Evolutionary conservation across 2,329 filamentous ascomycete genomes (phyloP), one percentile per base, ranked within the genome.

Genomic region (Talaromyces piceae): DNA sequence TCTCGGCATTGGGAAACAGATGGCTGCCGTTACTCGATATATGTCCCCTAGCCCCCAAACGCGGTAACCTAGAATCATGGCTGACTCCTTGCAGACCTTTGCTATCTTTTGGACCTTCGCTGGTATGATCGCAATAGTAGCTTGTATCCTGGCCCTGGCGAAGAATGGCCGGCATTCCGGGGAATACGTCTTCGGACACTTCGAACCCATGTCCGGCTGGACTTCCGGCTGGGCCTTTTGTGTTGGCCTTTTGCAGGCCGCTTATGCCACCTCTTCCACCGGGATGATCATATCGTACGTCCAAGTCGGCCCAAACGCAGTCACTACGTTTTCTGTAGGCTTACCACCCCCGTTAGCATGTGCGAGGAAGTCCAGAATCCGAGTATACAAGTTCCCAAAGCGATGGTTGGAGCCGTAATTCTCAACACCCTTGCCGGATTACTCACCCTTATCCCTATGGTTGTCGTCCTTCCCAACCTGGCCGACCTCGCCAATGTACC

Each of bases 201-300:
- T 89, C 60, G 82, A 86, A 63, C 73, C 77, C 23, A 77, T 76
- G 54, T 87, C 84, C 3, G 85, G 85, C 52, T 90, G 86, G 84
- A 71, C 75, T 3, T 72, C 77, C 39, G 84, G 85, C 61, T 88
- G 84, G 84, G 83, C 84, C 3, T 88, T 87, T 71, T 82, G 79
- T 63, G 81, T 88, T 53, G 85, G 85, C 63, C 75, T 88, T 25
- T 73, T 88, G 18, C 84, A 87, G 60, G 84, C 82, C 46, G 85
- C 81, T 55, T 88, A 88, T 61, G 84, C 83, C 43, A 87, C 84
- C 12, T 88, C 84, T 3, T 86, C 84, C 13, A 88, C 84, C 0
- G 86, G 86, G 68, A 89, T 89, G 86, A 84, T 89, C 53, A 84
- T 88, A 64, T 86, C 82, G 81, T 84, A 71, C 75, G 81, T 75